These are phyloP conservation scores for Strigomonas galati DNA, from an alignment of 208 protist genomes.

Conservation along the genomic window DNA sequence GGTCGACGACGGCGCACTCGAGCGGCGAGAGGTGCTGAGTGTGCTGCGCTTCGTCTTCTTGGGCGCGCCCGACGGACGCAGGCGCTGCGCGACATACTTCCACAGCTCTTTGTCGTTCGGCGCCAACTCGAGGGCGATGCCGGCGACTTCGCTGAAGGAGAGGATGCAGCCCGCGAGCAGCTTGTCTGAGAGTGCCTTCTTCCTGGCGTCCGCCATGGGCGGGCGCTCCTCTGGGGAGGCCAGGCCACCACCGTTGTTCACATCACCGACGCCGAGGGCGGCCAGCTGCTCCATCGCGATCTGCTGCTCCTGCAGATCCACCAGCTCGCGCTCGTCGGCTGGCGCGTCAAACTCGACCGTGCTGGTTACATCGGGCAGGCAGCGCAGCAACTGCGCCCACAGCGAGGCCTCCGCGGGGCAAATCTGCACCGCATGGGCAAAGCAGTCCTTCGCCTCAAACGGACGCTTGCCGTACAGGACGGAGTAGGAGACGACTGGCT, in stretches of 20 bases:
- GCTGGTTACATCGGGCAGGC: constrained; percentile 5
- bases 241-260: no score
- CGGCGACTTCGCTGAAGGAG: constrained; percentile 20
- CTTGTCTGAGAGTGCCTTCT: constrained; percentile 7
- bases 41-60: neutral
- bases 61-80: neutral
- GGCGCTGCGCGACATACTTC: constrained; percentile 15
- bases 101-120: constrained; percentile 15
- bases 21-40: neutral
- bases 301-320: constrained; percentile 12
- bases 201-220: neutral
- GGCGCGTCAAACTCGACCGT: constrained; percentile 27
- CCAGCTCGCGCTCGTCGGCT: constrained; percentile 20
- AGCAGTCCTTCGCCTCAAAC: constrained; percentile 28
- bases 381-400: constrained; percentile 18
- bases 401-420: constrained; percentile 16
- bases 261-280: neutral
- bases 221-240: neutral
- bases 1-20: no score
- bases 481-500: constrained; percentile 15
- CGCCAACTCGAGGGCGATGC: constrained; percentile 18
- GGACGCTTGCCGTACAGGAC: constrained; percentile 27
- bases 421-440: constrained; percentile 20
- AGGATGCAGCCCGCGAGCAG: constrained; percentile 17
- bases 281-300: constrained; percentile 3